Conservation (phyloP, 164 flowering plant species). For the Stephania japonica region DNA sequence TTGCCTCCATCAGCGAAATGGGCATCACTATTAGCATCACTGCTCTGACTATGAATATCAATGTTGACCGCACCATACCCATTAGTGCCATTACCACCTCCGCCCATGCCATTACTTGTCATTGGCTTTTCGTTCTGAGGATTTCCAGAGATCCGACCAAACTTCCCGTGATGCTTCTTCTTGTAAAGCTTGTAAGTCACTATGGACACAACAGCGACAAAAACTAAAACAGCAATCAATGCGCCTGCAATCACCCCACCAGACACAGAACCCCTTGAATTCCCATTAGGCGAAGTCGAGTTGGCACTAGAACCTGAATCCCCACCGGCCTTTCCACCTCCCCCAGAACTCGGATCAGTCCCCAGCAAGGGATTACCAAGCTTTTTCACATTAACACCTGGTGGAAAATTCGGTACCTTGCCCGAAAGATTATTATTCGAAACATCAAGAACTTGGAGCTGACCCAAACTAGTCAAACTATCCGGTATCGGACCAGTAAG, state of each 20-base stretch:
- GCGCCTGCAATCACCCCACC: slow-evolving; percentile 15
- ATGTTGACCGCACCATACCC: slow-evolving; percentile 23
- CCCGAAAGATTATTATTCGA: slow-evolving; percentile 55
- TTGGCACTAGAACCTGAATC: not conserved
- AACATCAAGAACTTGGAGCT: slow-evolving; percentile 42
- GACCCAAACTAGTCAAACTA: slow-evolving; percentile 26
- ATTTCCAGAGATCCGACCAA: slow-evolving; percentile 5
- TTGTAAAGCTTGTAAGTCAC: slow-evolving; percentile 9
- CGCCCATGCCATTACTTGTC: slow-evolving; percentile 7
- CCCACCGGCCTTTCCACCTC: slow-evolving; percentile 4
- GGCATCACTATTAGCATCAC: slow-evolving; percentile 22
- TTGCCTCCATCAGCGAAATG: slow-evolving; percentile 33
- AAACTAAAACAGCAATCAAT: slow-evolving; percentile 16
- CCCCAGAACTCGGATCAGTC: slow-evolving; percentile 8
- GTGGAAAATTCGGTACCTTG: slow-evolving; percentile 27
- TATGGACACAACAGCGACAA: slow-evolving; percentile 7
- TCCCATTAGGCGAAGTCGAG: not conserved
- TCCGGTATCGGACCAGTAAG: slow-evolving; percentile 45
- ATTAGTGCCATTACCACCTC: slow-evolving; percentile 5
- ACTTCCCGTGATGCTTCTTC: slow-evolving; percentile 12
- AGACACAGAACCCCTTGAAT: not conserved
- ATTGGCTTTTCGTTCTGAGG: slow-evolving; percentile 16
- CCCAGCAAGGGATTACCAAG: slow-evolving; percentile 40
- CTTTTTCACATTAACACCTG: slow-evolving; percentile 23
- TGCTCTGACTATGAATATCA: slow-evolving; percentile 25